A percentile compares a stretch with the other conserved stretches of the same genome.
phyloP scores from a whole-genome alignment of 179 eudicot genomes.

The Pouteria campechiana region DNA sequence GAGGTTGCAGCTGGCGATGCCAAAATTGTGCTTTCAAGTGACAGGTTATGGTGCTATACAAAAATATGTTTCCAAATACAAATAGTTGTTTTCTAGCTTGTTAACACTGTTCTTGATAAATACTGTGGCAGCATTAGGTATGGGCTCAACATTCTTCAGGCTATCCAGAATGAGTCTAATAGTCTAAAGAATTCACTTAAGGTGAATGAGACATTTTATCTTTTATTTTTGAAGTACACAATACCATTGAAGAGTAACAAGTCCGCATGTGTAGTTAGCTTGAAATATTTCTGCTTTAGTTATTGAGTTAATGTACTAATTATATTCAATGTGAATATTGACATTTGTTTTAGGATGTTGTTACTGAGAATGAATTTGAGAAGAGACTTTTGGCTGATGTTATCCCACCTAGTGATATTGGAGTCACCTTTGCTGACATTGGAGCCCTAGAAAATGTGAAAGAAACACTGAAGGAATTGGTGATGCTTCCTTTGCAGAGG shows the following conservation, averaged over 20 bases:
- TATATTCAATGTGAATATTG: too few species aligned
- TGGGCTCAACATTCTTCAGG: conserved; percentile 61
- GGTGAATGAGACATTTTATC: conserved; percentile 43
- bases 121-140: conserved; percentile 41
- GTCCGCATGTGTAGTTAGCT: too few species aligned
- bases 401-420: conserved; percentile 84
- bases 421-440: conserved; percentile 84
- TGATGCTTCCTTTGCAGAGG: conserved; percentile 90
- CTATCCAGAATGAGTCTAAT: conserved; percentile 67
- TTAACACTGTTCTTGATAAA: not conserved
- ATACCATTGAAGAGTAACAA: too few species aligned
- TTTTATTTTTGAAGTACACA: too few species aligned
- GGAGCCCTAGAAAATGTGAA: conserved; percentile 85
- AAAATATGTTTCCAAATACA: not conserved
- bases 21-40: conserved; percentile 52
- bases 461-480: conserved; percentile 77
- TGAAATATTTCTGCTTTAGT: too few species aligned
- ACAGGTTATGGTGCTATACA: conserved; percentile 33
- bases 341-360: conserved; percentile 77
- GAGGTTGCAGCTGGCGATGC: conserved; percentile 35
- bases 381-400: conserved; percentile 80
- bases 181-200: conserved; percentile 70
- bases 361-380: conserved; percentile 86
- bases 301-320: too few species aligned
- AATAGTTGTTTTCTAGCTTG: not conserved